Evolutionary conservation across 331 rosid species (phyloP), one percentile per base, ranked within the genome.

Genomic region (Pyracantha coccinea): DNA sequence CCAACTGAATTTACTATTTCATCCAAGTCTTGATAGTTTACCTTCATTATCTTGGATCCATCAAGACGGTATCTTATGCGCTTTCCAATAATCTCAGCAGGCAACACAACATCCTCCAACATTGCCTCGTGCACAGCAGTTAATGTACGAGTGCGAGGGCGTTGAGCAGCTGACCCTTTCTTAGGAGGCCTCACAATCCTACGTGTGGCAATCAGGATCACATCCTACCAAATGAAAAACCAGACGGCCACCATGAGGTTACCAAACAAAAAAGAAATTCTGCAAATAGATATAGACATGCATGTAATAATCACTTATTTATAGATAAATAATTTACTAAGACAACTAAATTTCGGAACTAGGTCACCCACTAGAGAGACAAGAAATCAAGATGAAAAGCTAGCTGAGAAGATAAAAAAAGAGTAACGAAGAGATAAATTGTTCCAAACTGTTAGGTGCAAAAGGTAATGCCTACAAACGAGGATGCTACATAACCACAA

Each of bases 21-120:
- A 6, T 6, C 55, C 0, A 50, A 50, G 20, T 17, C 8, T 6
- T 14, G 20, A 45, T 9, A 4, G 25, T 16, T 69, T 77, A 91
- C 98, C 98, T 93, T 93, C 93, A 89, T 87, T 58, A 91, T 87
- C 87, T 91, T 93, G 71, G 98, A 85, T 57, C 98, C 98, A 85
- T 93, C 98, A 66, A 91, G 35, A 7, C 88, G 35, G 65, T 88
- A 93, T 84, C 97, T 83, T 77, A 14, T 67, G 7, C 98, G 95
- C 86, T 91, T 93, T 23, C 98, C 98, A 63, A 86, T 93, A 83
- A 91, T 91, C 83, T 93, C 97, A 53, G 98, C 98, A 62, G 98
- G 98, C 54, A 88, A 76, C 4, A 93, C 98, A 74, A 93, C 61
- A 78, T 93, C 97, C 79, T 93, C 98, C 27, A 93, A 78, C 85